These are phyloP conservation scores for Penicillium decumbens DNA, from an alignment of 2,329 filamentous ascomycete genomes.

Conservation along the genomic window DNA sequence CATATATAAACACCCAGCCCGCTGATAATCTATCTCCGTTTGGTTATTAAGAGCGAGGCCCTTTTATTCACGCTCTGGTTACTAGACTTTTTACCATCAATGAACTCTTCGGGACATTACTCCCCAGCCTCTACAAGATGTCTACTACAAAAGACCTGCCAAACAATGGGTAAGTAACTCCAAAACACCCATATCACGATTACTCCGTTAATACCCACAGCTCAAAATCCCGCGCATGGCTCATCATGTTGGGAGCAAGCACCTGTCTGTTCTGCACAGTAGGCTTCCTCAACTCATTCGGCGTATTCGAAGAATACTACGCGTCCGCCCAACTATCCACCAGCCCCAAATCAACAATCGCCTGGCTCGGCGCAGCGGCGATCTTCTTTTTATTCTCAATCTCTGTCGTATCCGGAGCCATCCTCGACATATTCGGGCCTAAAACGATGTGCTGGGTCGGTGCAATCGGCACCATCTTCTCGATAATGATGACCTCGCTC, in stretches of 20 bases:
- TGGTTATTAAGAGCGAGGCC: too few relatives aligned
- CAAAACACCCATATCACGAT: not conserved
- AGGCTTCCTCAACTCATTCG: conserved; percentile 39
- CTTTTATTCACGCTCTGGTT: not conserved
- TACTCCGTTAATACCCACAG: not conserved
- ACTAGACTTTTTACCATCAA: not conserved
- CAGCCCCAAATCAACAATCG: conserved; percentile 28
- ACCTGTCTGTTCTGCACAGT: conserved; percentile 35
- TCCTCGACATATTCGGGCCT: conserved; percentile 33
- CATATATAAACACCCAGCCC: not conserved
- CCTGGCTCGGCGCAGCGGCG: conserved; percentile 33
- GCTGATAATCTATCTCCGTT: not conserved
- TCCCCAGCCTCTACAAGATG: not conserved
- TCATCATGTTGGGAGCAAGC: conserved; percentile 30
- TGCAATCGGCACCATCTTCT: conserved; percentile 27
- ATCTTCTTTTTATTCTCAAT: conserved; percentile 33
- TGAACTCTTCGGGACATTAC: not conserved
- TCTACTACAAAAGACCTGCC: not conserved
- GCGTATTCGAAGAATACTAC: conserved; percentile 36
- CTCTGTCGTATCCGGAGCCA: conserved; percentile 25
- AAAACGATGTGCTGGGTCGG: conserved; percentile 28
- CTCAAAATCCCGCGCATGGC: conserved; percentile 24
- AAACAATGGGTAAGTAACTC: not conserved
- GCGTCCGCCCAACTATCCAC: conserved; percentile 21
- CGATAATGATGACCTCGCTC: conserved; percentile 37